These are phyloP conservation scores for Parsonsia alboflavescens DNA, from an alignment of 257 asterid species.

Conservation along the genomic window DNA sequence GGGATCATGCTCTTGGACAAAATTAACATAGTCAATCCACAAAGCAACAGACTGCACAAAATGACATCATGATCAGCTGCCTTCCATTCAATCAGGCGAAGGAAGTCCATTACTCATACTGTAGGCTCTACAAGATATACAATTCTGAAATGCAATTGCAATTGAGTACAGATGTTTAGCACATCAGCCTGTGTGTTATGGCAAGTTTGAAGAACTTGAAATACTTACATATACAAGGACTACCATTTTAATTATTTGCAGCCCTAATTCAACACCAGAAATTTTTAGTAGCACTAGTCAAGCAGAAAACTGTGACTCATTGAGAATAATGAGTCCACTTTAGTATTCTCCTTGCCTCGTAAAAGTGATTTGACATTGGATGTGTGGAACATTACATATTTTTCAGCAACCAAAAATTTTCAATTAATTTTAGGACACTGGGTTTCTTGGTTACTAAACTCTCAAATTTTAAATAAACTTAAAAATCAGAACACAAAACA, in stretches of 20 bases:
- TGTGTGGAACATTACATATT: not conserved
- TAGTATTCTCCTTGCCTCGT: not conserved
- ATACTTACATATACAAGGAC: not conserved
- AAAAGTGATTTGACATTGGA: not conserved
- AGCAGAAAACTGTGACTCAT: not conserved
- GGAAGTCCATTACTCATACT: not conserved
- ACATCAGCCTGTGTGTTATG: not conserved
- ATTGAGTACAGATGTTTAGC: not conserved
- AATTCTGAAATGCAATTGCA: not conserved
- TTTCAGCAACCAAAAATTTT: not conserved
- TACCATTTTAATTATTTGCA: not conserved
- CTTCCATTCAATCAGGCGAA: not conserved
- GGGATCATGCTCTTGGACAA: conserved; percentile 70
- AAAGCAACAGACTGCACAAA: conserved; percentile 75
- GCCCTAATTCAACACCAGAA: not conserved
- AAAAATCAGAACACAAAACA: not conserved
- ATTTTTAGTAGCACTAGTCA: not conserved
- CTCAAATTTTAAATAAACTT: not conserved
- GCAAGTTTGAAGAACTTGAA: not conserved
- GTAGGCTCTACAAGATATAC: not conserved
- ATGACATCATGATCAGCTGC: conserved; percentile 22
- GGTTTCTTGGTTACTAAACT: not conserved
- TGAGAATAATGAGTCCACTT: not conserved
- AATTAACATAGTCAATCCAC: conserved; percentile 88
- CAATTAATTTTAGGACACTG: not conserved